Evolutionary conservation across 1,284 basidiomycete genomes (phyloP).

Genomic region (Coniophora puteana): DNA sequence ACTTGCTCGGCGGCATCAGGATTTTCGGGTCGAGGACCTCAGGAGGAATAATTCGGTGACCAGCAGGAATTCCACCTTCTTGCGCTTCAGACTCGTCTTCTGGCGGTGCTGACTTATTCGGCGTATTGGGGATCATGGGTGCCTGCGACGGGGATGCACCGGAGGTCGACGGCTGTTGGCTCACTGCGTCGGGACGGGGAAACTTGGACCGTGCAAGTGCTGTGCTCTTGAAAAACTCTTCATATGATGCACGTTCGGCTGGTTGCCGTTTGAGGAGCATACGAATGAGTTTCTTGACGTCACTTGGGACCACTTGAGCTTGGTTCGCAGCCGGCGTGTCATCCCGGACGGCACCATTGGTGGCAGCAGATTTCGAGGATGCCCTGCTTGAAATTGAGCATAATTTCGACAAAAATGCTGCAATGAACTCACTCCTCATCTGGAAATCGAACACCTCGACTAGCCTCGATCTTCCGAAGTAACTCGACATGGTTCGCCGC

Average conservation of each 20-base stretch:
- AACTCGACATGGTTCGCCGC: conserved; percentile 97
- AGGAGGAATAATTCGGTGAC: conserved; percentile 65
- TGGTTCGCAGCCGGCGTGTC: conserved; percentile 44
- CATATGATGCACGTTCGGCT: conserved; percentile 83
- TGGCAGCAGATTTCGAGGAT: too few species aligned
- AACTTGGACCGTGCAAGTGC: conserved; percentile 82
- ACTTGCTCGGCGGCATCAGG: conserved; percentile 76
- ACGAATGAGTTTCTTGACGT: conserved; percentile 89
- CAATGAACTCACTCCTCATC: too few species aligned
- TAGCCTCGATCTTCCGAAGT: conserved; percentile 87
- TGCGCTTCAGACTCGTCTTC: conserved; percentile 26
- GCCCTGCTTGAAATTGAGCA: too few species aligned
- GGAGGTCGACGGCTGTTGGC: conserved; percentile 13
- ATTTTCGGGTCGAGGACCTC: conserved; percentile 74
- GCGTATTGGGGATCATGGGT: conserved; percentile 18
- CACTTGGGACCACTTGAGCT: conserved; percentile 62
- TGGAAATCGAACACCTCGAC: conserved; percentile 86
- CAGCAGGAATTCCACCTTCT: conserved; percentile 48
- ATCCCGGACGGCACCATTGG: conserved; percentile 27
- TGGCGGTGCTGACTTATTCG: conserved; percentile 19
- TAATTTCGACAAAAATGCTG: too few species aligned
- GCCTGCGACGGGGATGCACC: too few species aligned
- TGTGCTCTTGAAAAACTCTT: conserved; percentile 87
- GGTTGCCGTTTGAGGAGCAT: conserved; percentile 82
- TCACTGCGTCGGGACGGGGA: conserved; percentile 39